Percentiles rank a stretch among this genome's conserved stretches.
phyloP scores from a whole-genome alignment of 1,284 basidiomycete species.

The Sparassis latifolia region DNA sequence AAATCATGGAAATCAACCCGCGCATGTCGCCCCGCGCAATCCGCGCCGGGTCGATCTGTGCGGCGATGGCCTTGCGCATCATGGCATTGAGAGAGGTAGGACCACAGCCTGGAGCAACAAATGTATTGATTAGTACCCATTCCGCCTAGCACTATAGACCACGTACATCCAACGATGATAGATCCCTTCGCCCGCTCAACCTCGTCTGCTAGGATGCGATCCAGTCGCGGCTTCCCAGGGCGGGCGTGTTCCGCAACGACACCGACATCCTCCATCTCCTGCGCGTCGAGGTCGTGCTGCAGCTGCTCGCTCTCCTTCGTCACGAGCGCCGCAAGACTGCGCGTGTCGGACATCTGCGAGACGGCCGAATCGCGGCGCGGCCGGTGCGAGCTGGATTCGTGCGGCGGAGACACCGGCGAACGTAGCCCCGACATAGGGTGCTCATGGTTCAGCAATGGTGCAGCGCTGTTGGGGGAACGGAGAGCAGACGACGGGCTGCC shows the following conservation, averaged over 20 bases:
- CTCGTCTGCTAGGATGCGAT: conserved; percentile 63
- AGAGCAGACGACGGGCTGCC: not conserved
- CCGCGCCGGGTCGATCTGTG: conserved; percentile 52
- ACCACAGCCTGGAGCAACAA: conserved; percentile 52
- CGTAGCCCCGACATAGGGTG: not conserved
- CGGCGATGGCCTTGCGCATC: conserved; percentile 62
- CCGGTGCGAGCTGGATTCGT: not conserved
- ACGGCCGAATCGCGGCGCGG: conserved; percentile 5
- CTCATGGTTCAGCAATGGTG: not conserved
- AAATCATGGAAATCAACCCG: conserved; percentile 55
- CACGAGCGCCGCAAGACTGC: conserved; percentile 23
- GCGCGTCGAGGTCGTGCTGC: conserved; percentile 53
- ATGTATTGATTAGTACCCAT: not conserved
- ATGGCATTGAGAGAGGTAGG: conserved; percentile 68
- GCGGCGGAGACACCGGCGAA: not conserved
- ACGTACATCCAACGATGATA: conserved; percentile 65
- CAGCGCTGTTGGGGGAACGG: not conserved
- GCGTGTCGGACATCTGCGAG: conserved; percentile 23
- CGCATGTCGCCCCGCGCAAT: conserved; percentile 56
- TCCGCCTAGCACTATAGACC: not conserved
- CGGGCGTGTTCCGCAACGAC: conserved; percentile 65
- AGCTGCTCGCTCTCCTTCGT: conserved; percentile 21
- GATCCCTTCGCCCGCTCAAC: conserved; percentile 49
- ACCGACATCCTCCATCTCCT: conserved; percentile 64
- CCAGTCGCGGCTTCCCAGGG: conserved; percentile 70